Evolutionary conservation across 139 green algal species (phyloP), one percentile per base, ranked within the genome.

Genomic region (Haematococcus lacustris): DNA sequence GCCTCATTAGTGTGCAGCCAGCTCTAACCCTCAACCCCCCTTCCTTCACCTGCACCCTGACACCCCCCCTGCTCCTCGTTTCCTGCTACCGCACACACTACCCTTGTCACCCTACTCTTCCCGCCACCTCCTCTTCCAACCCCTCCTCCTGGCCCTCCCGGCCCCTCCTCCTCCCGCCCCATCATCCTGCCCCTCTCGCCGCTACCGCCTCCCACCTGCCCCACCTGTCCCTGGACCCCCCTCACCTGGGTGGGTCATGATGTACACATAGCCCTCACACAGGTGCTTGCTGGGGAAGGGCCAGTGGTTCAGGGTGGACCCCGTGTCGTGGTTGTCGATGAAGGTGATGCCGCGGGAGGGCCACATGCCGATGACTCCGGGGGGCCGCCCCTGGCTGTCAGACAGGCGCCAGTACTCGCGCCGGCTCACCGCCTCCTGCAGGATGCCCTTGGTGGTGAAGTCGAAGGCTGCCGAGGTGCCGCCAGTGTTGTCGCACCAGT

Each of bases 391-490:
- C 82, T 96, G 83, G 39, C 64, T 73, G 86, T 99, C 94, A 33
- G 92, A 86, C 43, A 99, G 86, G 26, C 96, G 89, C 94, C 94
- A 99, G 83, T 97, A 97, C 87, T 98, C 93, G 25, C 78, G 83
- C 28, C 90, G 82, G 13, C 71, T 68, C 72, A 98, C 86, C 3
- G 94, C 95, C 75, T 97, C 93, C 76, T 98, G 90, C 78, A 97
- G 65, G 40, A 97, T 91, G 57, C 92, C 95, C 80, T 98, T 98
- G 71, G 88, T 96, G 51, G 93, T 98, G 91, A 98, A 97, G 85
- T 98, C 94, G 78, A 98, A 98, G 35, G 93, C 93, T 1, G 88
- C 89, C 3, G 84, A 74, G 38, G 91, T 97, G 73, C 89, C 92
- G 6, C 91, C 92, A 1, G 92, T 97, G 34, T 73, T 66, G 78